Evolutionary conservation across 306 rosid genomes (phyloP).

Genomic region (Arachis hypogaea): DNA sequence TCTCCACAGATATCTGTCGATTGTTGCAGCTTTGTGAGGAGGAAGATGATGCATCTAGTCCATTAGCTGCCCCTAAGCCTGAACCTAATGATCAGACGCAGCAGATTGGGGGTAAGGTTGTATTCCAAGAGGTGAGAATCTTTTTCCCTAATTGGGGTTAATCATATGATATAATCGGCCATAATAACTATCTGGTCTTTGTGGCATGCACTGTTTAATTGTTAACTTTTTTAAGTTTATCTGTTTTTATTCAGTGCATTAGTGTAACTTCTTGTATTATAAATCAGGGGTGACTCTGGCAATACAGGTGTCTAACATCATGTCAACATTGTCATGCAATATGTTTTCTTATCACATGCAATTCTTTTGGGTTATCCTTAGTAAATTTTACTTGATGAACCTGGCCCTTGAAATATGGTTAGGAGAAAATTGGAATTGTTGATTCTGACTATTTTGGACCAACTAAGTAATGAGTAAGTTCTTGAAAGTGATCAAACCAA

Average conservation of each 20-base stretch:
- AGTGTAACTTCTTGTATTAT: slow-evolving; percentile 9
- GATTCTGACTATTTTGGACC: too few relatives aligned
- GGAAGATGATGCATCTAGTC: slow-evolving; percentile 99
- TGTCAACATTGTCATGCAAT: neutral
- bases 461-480: too few relatives aligned
- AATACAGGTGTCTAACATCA: slow-evolving; percentile 17
- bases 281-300: neutral
- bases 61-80: slow-evolving; percentile 69
- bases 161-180: neutral
- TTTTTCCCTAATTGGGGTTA: slow-evolving; percentile 13
- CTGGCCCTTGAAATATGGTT: neutral
- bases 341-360: neutral
- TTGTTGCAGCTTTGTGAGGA: slow-evolving; percentile 91
- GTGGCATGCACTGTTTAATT: slow-evolving; percentile 10
- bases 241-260: slow-evolving; percentile 25
- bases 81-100: slow-evolving; percentile 81
- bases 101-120: slow-evolving; percentile 63
- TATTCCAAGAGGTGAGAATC: slow-evolving; percentile 67
- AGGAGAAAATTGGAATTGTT: too few relatives aligned
- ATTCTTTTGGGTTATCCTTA: slow-evolving; percentile 9
- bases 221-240: slow-evolving; percentile 3
- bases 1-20: slow-evolving; percentile 92
- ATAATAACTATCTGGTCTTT: slow-evolving; percentile 9
- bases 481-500: too few relatives aligned
- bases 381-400: slow-evolving; percentile 6